These are phyloP conservation scores for Mortierella sp. DNA, from an alignment of 371 early-diverging fungal genomes.

Conservation along the genomic window DNA sequence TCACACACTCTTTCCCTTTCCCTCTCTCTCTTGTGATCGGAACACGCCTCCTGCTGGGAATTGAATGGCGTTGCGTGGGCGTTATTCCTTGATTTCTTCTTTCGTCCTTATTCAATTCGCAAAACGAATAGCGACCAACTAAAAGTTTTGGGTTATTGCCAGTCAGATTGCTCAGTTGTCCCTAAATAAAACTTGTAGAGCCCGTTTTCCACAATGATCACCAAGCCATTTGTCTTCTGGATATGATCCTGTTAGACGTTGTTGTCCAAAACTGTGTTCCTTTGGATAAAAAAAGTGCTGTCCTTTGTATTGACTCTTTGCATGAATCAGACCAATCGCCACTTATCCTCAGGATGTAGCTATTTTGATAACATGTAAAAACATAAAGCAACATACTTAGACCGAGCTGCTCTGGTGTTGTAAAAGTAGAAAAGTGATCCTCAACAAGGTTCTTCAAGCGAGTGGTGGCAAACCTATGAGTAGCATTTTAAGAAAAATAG, in stretches of 20 bases:
- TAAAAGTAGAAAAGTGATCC: slow-evolving; percentile 81
- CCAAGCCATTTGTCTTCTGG: too few species aligned
- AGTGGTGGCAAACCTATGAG: slow-evolving; percentile 67
- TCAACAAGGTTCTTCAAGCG: slow-evolving; percentile 77
- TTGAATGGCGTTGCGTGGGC: background rate
- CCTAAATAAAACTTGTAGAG: too few species aligned
- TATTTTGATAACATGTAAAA: background rate
- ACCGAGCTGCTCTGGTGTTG: slow-evolving; percentile 59
- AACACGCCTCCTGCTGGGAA: background rate
- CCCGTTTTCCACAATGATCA: too few species aligned
- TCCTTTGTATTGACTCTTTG: too few species aligned
- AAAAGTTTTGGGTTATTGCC: background rate
- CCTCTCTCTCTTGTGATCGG: background rate
- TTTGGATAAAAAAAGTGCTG: too few species aligned
- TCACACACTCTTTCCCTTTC: background rate
- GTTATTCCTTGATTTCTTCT: background rate
- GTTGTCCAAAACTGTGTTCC: too few species aligned
- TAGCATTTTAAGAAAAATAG: background rate
- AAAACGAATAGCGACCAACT: background rate
- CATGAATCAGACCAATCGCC: too few species aligned
- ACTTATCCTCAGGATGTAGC: too few species aligned
- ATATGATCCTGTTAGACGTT: too few species aligned
- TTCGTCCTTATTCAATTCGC: background rate
- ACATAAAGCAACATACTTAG: slow-evolving; percentile 38
- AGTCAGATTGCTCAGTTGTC: background rate